Evolutionary conservation across 768 basidiomycete genomes (phyloP).

Genomic region (Leccinum ochraceum): DNA sequence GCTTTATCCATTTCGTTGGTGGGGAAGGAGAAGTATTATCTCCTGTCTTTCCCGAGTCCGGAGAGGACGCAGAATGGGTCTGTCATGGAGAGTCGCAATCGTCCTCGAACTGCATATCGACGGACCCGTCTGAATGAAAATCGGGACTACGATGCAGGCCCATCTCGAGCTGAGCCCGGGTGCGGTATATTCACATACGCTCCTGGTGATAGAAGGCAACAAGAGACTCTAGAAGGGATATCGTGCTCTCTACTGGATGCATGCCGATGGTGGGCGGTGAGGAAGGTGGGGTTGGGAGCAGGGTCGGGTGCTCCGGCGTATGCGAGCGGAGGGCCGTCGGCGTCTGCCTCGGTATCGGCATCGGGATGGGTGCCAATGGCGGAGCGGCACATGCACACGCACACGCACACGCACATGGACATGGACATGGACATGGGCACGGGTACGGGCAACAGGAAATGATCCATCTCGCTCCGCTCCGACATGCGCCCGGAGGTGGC

Average conservation of each 20-base stretch:
- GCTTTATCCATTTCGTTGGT: slow-evolving; percentile 48
- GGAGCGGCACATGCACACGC: no score
- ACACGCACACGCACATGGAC: no score
- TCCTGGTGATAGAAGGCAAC: slow-evolving; percentile 69
- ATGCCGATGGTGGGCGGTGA: slow-evolving; percentile 33
- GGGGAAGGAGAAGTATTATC: slow-evolving; percentile 33
- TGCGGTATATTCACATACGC: slow-evolving; percentile 70
- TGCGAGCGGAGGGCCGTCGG: no score
- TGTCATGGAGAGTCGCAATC: slow-evolving; percentile 23
- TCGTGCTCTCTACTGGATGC: slow-evolving; percentile 47
- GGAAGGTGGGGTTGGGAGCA: slow-evolving; percentile 35
- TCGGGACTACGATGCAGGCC: slow-evolving; percentile 32
- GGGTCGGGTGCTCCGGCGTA: slow-evolving; percentile 3
- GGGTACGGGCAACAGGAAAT: slow-evolving; percentile 29
- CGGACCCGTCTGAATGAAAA: slow-evolving; percentile 5
- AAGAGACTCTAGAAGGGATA: slow-evolving; percentile 62
- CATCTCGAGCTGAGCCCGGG: slow-evolving; percentile 59
- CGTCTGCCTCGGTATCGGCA: no score
- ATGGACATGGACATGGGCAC: no score
- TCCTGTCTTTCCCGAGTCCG: slow-evolving; percentile 30
- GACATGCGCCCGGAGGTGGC: slow-evolving; percentile 10
- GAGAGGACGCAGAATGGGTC: slow-evolving; percentile 20
- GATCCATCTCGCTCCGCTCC: not conserved
- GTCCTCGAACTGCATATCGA: slow-evolving; percentile 20
- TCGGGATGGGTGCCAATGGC: no score